Evolutionary conservation across 148 eudicot species (phyloP).

Genomic region (Dysphania ambrosioides): DNA sequence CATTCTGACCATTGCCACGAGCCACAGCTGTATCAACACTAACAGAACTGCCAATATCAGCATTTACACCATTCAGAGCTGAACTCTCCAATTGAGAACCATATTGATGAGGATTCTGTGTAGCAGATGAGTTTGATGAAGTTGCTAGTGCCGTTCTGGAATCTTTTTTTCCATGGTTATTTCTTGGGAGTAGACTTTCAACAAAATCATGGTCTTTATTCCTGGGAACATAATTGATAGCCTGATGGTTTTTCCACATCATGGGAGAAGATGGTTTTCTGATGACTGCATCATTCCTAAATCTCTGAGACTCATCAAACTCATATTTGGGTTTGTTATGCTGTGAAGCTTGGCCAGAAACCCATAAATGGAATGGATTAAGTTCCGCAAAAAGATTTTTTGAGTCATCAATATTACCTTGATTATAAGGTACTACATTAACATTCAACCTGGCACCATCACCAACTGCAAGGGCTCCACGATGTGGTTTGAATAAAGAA

Average conservation of each 20-base stretch:
- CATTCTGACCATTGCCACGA: conserved; percentile 26
- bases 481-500: conserved; percentile 73
- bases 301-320: conserved; percentile 49
- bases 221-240: conserved; percentile 57
- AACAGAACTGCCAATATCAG: conserved; percentile 21
- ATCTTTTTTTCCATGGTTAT: conserved; percentile 36
- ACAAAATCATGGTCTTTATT: conserved; percentile 48
- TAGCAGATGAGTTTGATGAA: conserved; percentile 36
- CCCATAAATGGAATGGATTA: conserved; percentile 80
- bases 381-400: conserved; percentile 89
- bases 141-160: conserved; percentile 42
- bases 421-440: conserved; percentile 73
- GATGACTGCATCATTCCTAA: conserved; percentile 48
- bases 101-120: conserved; percentile 36
- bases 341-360: conserved; percentile 50
- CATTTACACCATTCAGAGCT: conserved; percentile 25
- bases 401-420: conserved; percentile 55
- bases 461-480: conserved; percentile 66
- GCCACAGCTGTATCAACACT: conserved; percentile 26
- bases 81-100: conserved; percentile 29
- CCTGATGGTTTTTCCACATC: conserved; percentile 75
- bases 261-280: conserved; percentile 67
- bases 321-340: conserved; percentile 52
- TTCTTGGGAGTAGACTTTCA: conserved; percentile 43
- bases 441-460: conserved; percentile 83